A percentile compares a stretch with the other conserved stretches of the same genome.
Evolutionary conservation across 2,329 filamentous ascomycete genomes (phyloP).

Genomic region (Epichloe sibirici): DNA sequence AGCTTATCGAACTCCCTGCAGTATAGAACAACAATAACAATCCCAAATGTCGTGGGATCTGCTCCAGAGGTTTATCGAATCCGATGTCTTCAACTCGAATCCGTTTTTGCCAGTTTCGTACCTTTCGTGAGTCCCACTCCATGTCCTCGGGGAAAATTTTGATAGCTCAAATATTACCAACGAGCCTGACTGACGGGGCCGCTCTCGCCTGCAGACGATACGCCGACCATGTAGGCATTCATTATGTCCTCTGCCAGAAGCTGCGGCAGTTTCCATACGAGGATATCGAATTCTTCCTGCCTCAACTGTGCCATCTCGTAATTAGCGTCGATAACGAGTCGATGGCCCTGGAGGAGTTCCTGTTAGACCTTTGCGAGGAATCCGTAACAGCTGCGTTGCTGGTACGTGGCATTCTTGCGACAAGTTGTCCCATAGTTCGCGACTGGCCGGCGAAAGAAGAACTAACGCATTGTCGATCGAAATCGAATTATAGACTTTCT

Average conservation of each 20-base stretch:
- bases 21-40: background rate
- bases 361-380: slow-evolving; percentile 76
- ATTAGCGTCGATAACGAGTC: slow-evolving; percentile 85
- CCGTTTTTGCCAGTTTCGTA: slow-evolving; percentile 82
- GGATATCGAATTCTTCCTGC: slow-evolving; percentile 87
- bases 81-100: slow-evolving; percentile 86
- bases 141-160: background rate
- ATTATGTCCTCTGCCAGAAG: slow-evolving; percentile 82
- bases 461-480: slow-evolving; percentile 10
- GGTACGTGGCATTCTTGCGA: slow-evolving; percentile 36
- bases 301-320: slow-evolving; percentile 76
- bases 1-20: background rate
- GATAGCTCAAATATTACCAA: background rate
- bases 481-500: slow-evolving; percentile 55
- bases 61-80: slow-evolving; percentile 82
- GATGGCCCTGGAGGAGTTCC: slow-evolving; percentile 80
- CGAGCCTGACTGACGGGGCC: background rate
- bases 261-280: slow-evolving; percentile 80
- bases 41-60: slow-evolving; percentile 67
- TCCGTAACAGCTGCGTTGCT: slow-evolving; percentile 74
- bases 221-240: slow-evolving; percentile 79
- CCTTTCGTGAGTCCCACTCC: slow-evolving; percentile 56
- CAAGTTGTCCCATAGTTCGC: background rate
- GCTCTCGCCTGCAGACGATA: slow-evolving; percentile 49
- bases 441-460: background rate